Conservation (phyloP, 805 yeast genomes). For the Blastobotrys parvus region DNA sequence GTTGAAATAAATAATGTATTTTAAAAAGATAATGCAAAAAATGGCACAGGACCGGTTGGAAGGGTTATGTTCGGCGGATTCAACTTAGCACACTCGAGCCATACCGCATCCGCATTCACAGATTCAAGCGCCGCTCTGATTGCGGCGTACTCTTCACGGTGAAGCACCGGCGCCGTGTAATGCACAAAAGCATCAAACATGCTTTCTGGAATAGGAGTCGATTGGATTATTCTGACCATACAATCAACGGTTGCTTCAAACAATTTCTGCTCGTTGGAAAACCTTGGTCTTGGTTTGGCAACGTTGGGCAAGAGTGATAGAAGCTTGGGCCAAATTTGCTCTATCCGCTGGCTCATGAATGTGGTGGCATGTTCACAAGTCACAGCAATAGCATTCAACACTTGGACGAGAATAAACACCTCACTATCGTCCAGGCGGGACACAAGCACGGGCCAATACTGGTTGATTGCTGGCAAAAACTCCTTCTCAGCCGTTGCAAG, state of each 20-base stretch:
- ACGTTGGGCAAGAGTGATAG: conserved; percentile 5
- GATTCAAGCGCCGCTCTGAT: not conserved
- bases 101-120: not conserved
- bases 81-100: not conserved
- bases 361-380: conserved; percentile 24
- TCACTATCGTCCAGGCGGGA: conserved; percentile 27
- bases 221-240: not conserved
- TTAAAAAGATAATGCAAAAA: not conserved
- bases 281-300: conserved; percentile 4
- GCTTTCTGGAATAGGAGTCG: not conserved
- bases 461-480: conserved; percentile 44
- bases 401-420: conserved; percentile 24
- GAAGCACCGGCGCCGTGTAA: not conserved
- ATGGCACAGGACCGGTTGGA: too few relatives aligned
- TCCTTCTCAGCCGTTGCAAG: conserved; percentile 41
- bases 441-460: conserved; percentile 42
- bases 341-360: conserved; percentile 30
- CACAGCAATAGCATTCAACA: conserved; percentile 23
- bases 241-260: conserved; percentile 7
- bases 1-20: not conserved
- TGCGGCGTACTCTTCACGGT: not conserved
- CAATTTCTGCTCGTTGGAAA: conserved; percentile 8
- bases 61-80: too few relatives aligned
- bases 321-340: conserved; percentile 14
- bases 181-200: not conserved